Conservation (phyloP, 148 eudicot species). For the Selenicereus undatus region DNA sequence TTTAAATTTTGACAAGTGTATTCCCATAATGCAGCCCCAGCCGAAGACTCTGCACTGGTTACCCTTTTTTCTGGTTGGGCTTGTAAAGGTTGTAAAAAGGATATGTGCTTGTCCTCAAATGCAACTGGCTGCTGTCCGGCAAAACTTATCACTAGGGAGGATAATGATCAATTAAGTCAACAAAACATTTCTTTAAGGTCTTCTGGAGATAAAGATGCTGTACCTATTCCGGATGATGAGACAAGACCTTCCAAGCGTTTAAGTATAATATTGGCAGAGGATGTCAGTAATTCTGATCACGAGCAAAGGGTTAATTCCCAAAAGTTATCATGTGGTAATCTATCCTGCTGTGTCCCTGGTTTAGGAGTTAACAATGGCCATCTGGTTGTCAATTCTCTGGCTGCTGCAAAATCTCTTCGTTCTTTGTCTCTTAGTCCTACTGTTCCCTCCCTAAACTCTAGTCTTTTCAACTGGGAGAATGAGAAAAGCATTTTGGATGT, state of each 20-base stretch:
- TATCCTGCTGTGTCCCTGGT: conserved; percentile 89
- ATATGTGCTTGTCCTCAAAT: conserved; percentile 59
- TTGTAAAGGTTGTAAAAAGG: conserved; percentile 71
- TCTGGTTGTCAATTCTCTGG: conserved; percentile 50
- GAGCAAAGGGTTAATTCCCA: conserved; percentile 30
- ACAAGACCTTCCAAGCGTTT: conserved; percentile 43
- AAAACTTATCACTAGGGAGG: conserved; percentile 36
- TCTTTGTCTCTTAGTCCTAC: conserved; percentile 69
- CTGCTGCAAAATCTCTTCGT: conserved; percentile 74
- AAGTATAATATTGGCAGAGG: conserved; percentile 29
- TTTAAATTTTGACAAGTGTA: conserved; percentile 9
- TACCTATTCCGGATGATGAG: conserved; percentile 26
- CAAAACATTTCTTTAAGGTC: conserved; percentile 31
- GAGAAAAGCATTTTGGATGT: conserved; percentile 43
- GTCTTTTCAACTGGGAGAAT: conserved; percentile 92
- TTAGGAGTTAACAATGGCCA: conserved; percentile 69
- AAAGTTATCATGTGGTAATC: conserved; percentile 42
- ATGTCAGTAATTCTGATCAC: conserved; percentile 27
- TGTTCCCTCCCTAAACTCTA: conserved; percentile 86
- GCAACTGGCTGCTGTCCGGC: conserved; percentile 67
- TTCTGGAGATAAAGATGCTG: conserved; percentile 25
- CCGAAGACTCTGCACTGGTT: conserved; percentile 72
- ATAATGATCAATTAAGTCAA: conserved; percentile 34
- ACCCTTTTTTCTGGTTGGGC: conserved; percentile 98
- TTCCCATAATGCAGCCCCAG: conserved; percentile 69